Percentiles rank a stretch among this genome's conserved stretches.
Evolutionary conservation across 2,329 filamentous ascomycete genomes (phyloP).

Genomic region (Ilyonectria robusta): DNA sequence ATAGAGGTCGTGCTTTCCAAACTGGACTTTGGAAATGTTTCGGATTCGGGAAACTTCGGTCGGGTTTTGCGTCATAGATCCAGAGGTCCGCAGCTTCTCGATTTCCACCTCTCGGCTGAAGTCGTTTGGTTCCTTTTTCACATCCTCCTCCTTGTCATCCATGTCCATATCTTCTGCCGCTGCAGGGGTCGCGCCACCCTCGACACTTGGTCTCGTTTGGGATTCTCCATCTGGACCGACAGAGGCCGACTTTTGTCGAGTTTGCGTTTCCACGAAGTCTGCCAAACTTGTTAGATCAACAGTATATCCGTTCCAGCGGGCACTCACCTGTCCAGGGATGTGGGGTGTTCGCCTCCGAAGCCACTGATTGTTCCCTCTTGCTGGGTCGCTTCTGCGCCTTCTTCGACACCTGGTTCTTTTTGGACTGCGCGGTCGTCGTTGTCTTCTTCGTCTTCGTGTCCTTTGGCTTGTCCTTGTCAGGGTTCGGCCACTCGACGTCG

Average conservation of each 20-base stretch:
- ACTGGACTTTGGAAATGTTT: slow-evolving; percentile 94
- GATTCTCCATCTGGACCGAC: slow-evolving; percentile 60
- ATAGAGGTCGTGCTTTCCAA: slow-evolving; percentile 91
- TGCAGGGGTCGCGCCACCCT: slow-evolving; percentile 61
- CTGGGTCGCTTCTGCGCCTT: slow-evolving; percentile 69
- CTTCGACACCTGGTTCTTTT: slow-evolving; percentile 71
- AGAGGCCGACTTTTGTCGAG: slow-evolving; percentile 60
- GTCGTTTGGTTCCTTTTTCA: slow-evolving; percentile 64
- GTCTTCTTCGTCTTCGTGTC: slow-evolving; percentile 81
- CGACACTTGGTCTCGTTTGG: slow-evolving; percentile 59
- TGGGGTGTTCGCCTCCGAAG: slow-evolving; percentile 68
- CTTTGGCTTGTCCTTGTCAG: slow-evolving; percentile 87
- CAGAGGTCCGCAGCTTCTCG: slow-evolving; percentile 92
- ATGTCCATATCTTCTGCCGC: slow-evolving; percentile 67
- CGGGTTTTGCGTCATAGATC: slow-evolving; percentile 99
- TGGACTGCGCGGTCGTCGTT: slow-evolving; percentile 66
- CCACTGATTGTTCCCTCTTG: slow-evolving; percentile 69
- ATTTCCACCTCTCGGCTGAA: slow-evolving; percentile 93
- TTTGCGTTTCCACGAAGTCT: slow-evolving; percentile 66
- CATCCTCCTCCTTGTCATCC: slow-evolving; percentile 64
- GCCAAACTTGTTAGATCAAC: neutral
- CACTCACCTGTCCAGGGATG: slow-evolving; percentile 63
- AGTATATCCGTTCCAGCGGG: neutral
- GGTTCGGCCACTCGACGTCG: slow-evolving; percentile 96
- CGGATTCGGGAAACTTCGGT: slow-evolving; percentile 96